Conservation (phyloP, 1,139 yeast species). For the Pichia sp. region DNA sequence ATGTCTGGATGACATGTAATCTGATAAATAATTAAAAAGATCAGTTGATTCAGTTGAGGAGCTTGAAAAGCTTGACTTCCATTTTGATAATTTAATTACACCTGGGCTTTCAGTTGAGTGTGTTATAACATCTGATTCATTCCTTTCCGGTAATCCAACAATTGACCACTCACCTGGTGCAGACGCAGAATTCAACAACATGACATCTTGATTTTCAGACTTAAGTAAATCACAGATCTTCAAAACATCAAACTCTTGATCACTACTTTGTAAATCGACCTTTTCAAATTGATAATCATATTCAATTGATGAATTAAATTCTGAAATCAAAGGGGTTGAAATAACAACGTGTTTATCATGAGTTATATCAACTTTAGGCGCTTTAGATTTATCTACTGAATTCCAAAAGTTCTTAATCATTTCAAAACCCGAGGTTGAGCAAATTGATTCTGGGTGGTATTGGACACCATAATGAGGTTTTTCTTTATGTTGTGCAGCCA, state of each 20-base stretch:
- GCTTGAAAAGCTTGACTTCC: constrained; percentile 15
- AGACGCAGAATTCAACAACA: constrained; percentile 67
- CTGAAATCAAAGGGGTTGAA: constrained; percentile 16
- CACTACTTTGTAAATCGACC: background rate
- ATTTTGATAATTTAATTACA: constrained; percentile 21
- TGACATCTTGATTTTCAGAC: constrained; percentile 35
- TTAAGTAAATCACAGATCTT: constrained; percentile 43
- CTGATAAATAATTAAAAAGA: constrained; percentile 47
- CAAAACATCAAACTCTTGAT: constrained; percentile 18
- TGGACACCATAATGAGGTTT: constrained; percentile 90
- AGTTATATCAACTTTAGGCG: background rate
- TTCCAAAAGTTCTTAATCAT: constrained; percentile 59
- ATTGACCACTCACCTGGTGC: constrained; percentile 84
- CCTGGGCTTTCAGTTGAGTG: constrained; percentile 45
- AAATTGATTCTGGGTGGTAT: constrained; percentile 93
- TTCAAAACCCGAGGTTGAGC: constrained; percentile 60
- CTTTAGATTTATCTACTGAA: constrained; percentile 34
- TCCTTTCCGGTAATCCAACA: constrained; percentile 59
- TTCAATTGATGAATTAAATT: constrained; percentile 3
- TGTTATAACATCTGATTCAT: constrained; percentile 51
- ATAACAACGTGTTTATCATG: constrained; percentile 9
- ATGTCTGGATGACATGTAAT: constrained; percentile 36
- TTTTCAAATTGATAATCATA: constrained; percentile 15
- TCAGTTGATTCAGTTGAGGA: constrained; percentile 11
- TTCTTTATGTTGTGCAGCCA: constrained; percentile 65